phyloP scores from a whole-genome alignment of 306 rosid species.

The Boehmeria nivea region DNA sequence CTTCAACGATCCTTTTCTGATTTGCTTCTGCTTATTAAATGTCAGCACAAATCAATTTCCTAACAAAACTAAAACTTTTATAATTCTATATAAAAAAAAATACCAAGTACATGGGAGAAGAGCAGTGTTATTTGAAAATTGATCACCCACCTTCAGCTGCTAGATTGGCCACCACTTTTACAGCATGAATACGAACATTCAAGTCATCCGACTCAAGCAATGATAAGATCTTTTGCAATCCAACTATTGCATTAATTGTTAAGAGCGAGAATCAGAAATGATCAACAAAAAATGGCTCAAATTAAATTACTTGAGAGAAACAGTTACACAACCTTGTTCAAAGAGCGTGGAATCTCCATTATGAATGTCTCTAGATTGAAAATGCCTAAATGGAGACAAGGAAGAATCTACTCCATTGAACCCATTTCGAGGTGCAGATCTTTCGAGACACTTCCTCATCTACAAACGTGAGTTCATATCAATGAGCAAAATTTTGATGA shows the following conservation, averaged over 20 bases:
- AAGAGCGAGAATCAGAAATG: slow-evolving; percentile 9
- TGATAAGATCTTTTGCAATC: slow-evolving; percentile 81
- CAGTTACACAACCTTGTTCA: slow-evolving; percentile 64
- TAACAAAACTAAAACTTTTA: slow-evolving; percentile 5
- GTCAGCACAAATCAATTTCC: slow-evolving; percentile 19
- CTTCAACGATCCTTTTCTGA: slow-evolving; percentile 87
- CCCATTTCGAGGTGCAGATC: slow-evolving; percentile 49
- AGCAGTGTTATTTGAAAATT: slow-evolving; percentile 6
- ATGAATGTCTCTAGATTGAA: slow-evolving; percentile 51
- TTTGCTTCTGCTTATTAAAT: slow-evolving; percentile 66
- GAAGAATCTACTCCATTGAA: slow-evolving; percentile 59
- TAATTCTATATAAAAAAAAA: background rate
- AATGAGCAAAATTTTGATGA: background rate
- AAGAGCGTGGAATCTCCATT: slow-evolving; percentile 71
- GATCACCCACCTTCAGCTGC: slow-evolving; percentile 86
- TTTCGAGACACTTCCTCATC: slow-evolving; percentile 80
- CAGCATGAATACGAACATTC: slow-evolving; percentile 91
- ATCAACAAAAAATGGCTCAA: slow-evolving; percentile 10
- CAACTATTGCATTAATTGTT: slow-evolving; percentile 53
- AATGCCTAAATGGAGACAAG: slow-evolving; percentile 51
- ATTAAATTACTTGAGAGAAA: slow-evolving; percentile 10
- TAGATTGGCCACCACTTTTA: slow-evolving; percentile 93
- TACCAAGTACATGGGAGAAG: slow-evolving; percentile 2
- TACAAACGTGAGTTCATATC: slow-evolving; percentile 25
- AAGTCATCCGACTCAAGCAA: slow-evolving; percentile 95